Base-by-base conservation (phyloP, 2,329 filamentous ascomycete genomes). In the Oidium heveae region DNA sequence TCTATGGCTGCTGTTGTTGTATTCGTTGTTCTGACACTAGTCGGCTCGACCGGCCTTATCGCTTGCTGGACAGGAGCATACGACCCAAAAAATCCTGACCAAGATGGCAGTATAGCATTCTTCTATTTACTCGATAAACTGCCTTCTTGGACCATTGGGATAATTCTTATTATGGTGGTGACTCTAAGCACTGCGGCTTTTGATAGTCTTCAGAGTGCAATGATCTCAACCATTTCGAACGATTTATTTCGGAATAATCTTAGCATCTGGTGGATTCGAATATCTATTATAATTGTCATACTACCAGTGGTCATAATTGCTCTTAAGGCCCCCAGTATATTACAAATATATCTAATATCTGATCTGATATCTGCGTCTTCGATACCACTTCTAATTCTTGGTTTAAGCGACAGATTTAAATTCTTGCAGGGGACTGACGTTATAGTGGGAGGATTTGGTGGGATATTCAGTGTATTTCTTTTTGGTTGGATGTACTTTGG, bases 221-320 rank as follows among this genome's bases (percentile, higher is more conserved):
- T 91, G 80, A 81, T 89, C 8, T 86, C 82, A n/a, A 84, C 82
- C 0, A 82, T 80, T 15, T 86, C 82, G 59, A 89, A 89, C 69
- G 85, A 91, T 64, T 68, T 91, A 15, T 89, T 89, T 74, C 79
- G 84, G 61, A 91, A 91, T 72, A 77, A 75, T 57, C 76, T 91
- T 55, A 80, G 79, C 62, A 76, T 88, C 59, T 84, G 83, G 77
- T 75, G 72, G 66, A 82, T 89, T 60, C 80, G 85, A 50, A 72
- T 63, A 18, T 72, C 72, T 43, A 84, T 91, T 28, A 76, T 89
- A 0, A 64, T 84, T 16, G 62, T 88, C 66, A 87, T 87, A 63
- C 69, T 87, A 58, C 85, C 85, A 1, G 76, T 80, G 53, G 75
- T 88, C 13, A 76, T 85, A 28, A 73, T 89, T 50, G 84, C 84